phyloP scores from a whole-genome alignment of 1,139 yeast species.

The Magnusiomyces paraingens region DNA sequence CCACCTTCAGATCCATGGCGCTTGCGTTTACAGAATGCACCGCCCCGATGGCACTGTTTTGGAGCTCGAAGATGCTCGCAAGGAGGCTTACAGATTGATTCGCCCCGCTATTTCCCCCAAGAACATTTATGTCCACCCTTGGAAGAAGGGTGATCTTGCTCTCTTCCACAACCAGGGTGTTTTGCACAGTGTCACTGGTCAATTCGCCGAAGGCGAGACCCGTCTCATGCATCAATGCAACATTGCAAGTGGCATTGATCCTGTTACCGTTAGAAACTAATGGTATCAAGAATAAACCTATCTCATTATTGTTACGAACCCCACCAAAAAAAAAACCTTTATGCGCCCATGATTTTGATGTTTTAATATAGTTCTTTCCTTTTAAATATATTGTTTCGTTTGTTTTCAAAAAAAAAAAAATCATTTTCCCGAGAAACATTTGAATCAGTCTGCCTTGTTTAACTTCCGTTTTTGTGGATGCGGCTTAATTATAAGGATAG shows the following conservation, averaged over 20 bases:
- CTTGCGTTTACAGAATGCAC: conserved; percentile 67
- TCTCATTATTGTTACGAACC: too few species aligned
- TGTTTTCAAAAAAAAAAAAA: too few species aligned
- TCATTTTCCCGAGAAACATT: too few species aligned
- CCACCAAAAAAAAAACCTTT: too few species aligned
- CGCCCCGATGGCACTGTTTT: conserved; percentile 50
- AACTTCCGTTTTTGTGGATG: too few species aligned
- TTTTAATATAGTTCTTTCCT: too few species aligned
- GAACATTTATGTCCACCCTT: conserved; percentile 68
- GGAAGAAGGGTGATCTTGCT: conserved; percentile 79
- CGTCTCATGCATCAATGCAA: conserved; percentile 91
- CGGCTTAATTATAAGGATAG: too few species aligned
- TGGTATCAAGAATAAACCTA: neutral
- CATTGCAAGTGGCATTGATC: conserved; percentile 76
- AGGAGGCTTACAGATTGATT: conserved; percentile 63
- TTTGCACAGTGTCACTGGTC: conserved; percentile 88
- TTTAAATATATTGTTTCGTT: too few species aligned
- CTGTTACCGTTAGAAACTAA: conserved; percentile 28
- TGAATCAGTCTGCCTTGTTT: too few species aligned
- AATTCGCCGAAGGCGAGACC: conserved; percentile 66
- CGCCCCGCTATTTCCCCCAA: conserved; percentile 78
- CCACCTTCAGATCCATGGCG: conserved; percentile 80
- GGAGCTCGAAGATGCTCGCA: conserved; percentile 64
- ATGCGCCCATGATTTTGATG: too few species aligned
- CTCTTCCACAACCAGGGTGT: conserved; percentile 83